Conservation (phyloP, 2,329 filamentous ascomycete genomes). For the Shiraia sp. region DNA sequence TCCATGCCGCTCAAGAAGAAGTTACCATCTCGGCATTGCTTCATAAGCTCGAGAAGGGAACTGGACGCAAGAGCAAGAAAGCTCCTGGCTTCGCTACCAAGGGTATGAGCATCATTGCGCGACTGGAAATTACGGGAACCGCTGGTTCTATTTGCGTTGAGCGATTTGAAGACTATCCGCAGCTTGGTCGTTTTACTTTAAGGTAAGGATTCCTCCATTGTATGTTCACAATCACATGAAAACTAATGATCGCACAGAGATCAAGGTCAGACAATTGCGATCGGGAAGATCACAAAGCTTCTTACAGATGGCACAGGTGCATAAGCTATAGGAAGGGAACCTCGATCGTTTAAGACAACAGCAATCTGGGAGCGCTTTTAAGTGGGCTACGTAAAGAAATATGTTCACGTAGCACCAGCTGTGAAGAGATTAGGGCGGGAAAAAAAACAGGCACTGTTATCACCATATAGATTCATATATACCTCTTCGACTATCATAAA, state of each 20-base stretch:
- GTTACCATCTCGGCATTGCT: constrained; percentile 87
- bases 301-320: constrained; percentile 47
- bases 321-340: too few species aligned
- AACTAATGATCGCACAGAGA: constrained; percentile 35
- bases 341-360: too few species aligned
- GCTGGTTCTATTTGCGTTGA: constrained; percentile 90
- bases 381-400: too few species aligned
- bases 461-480: too few species aligned
- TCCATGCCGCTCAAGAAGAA: constrained; percentile 96
- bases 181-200: constrained; percentile 50
- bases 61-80: constrained; percentile 88
- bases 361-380: too few species aligned
- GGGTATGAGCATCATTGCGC: constrained; percentile 84
- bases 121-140: constrained; percentile 83
- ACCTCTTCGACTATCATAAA: too few species aligned
- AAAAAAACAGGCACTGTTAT: too few species aligned
- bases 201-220: constrained; percentile 18
- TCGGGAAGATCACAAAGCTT: constrained; percentile 97
- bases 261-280: constrained; percentile 97
- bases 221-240: background rate
- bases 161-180: constrained; percentile 92
- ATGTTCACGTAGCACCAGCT: too few species aligned
- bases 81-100: constrained; percentile 87
- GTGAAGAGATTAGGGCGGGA: too few species aligned
- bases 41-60: constrained; percentile 95